Evolutionary conservation across 2,329 filamentous ascomycete genomes (phyloP).

Genomic region (Pseudocercospora eumusae): DNA sequence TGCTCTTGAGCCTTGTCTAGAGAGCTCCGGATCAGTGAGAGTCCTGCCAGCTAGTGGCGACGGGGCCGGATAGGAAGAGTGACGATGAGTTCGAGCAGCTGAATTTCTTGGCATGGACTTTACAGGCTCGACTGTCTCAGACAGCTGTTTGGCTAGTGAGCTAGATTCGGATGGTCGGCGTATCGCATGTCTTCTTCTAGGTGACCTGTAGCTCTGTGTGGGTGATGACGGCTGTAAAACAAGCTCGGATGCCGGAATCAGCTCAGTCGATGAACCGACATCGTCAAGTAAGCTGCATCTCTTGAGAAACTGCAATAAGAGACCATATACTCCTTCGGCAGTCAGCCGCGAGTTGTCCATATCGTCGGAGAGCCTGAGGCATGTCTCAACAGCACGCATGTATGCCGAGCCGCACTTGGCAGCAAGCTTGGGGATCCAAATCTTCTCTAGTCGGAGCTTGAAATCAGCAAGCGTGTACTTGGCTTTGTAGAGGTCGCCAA

Average conservation of each 20-base stretch:
- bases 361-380: constrained; percentile 67
- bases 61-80: constrained; percentile 13
- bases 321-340: constrained; percentile 35
- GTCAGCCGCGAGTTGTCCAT: constrained; percentile 30
- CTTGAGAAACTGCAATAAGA: constrained; percentile 38
- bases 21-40: background rate
- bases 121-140: constrained; percentile 23
- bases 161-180: constrained; percentile 23
- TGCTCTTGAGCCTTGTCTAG: constrained; percentile 10
- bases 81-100: constrained; percentile 10
- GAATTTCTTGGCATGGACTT: constrained; percentile 1
- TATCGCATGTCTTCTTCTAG: constrained; percentile 10
- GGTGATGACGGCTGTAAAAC: constrained; percentile 26
- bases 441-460: constrained; percentile 63
- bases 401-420: constrained; percentile 73
- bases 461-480: constrained; percentile 63
- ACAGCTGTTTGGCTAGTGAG: constrained; percentile 27
- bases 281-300: constrained; percentile 42
- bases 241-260: constrained; percentile 31
- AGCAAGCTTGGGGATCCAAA: constrained; percentile 65
- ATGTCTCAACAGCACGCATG: constrained; percentile 71
- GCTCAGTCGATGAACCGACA: constrained; percentile 30
- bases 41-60: background rate
- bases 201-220: constrained; percentile 12
- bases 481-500: constrained; percentile 60